Evolutionary conservation across 164 flowering plant genomes (phyloP), one percentile per base, ranked within the genome.

Genomic region (Tetracentron sinense): DNA sequence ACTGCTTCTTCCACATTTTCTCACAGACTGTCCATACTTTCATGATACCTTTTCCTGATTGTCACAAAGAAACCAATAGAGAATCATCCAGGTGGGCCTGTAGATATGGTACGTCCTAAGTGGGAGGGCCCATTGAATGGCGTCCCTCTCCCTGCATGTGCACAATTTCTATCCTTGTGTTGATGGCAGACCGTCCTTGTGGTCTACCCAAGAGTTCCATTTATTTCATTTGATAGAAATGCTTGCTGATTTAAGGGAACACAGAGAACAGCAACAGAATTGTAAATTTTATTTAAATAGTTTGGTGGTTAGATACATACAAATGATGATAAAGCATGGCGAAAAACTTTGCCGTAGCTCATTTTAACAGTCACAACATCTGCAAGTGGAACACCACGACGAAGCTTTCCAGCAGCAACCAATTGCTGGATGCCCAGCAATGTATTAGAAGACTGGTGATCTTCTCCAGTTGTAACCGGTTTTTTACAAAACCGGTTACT

Each of bases 221-320:
- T n/a, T n/a, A n/a, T n/a, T n/a, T n/a, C n/a, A n/a, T n/a, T n/a
- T n/a, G n/a, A n/a, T n/a, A n/a, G n/a, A n/a, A n/a, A n/a, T n/a
- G n/a, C n/a, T n/a, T n/a, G n/a, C n/a, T n/a, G n/a, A n/a, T n/a
- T n/a, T n/a, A 33, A 33, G 38, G 38, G 8, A 33, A 8, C 38
- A 33, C n/a, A n/a, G n/a, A 33, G 4, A 33, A 33, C 38, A 4
- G 38, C 4, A 33, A 33, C 4, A 4, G 38, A 33, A 14, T 22
- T 20, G 53, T 17, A 22, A 20, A 44, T n/a, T 31, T 62, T 25
- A 35, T 57, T 55, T 28, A 22, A 42, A 61, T 57, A 47, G 29
- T 8, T 61, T 35, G 25, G 55, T 62, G 62, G 53, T 26, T 14
- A 47, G 71, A 71, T 46, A 67, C 69, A 65, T 70, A 77, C 80